These are phyloP conservation scores for Nannochloropsis oceanica DNA, from an alignment of 108 stramenopile genomes.

Conservation along the genomic window DNA sequence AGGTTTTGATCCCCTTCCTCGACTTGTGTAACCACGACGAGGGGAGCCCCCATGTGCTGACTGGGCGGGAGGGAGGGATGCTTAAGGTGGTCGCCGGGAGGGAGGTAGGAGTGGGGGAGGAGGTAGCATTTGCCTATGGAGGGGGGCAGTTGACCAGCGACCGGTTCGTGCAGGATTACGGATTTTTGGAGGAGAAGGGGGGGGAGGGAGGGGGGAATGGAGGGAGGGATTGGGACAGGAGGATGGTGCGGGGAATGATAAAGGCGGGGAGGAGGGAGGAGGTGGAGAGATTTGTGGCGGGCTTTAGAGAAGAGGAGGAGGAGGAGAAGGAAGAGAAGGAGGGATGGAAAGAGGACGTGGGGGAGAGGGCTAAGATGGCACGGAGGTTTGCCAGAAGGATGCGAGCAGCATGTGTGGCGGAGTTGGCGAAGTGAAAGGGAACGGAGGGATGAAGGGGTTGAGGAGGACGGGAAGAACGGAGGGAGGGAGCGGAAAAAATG, in stretches of 20 bases:
- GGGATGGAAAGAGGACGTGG: conserved; percentile 2
- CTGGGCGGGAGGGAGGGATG: too few relatives aligned
- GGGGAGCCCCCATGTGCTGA: too few relatives aligned
- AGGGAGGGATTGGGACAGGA: neutral
- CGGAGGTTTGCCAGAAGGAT: neutral
- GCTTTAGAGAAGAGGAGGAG: neutral
- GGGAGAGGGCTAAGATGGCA: conserved; percentile 1
- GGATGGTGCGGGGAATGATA: neutral
- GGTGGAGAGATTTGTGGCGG: neutral
- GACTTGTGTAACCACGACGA: too few relatives aligned
- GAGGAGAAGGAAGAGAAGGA: conserved; percentile 30
- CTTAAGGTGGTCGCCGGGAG: neutral
- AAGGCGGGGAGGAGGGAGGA: neutral
- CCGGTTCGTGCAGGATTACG: too few relatives aligned
- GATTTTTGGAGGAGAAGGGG: neutral
- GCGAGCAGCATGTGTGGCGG: neutral
- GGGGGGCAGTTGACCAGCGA: too few relatives aligned
- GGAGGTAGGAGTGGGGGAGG: neutral
- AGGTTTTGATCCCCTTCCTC: conserved; percentile 34
- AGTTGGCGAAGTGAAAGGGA: neutral
- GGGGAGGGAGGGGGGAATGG: neutral
- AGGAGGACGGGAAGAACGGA: neutral
- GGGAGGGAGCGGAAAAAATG: neutral
- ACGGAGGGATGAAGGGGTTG: neutral
- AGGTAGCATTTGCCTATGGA: too few relatives aligned